Evolutionary conservation across 2,329 filamentous ascomycete genomes (phyloP), one percentile per base, ranked within the genome.

Genomic region (Gyromitra esculenta): DNA sequence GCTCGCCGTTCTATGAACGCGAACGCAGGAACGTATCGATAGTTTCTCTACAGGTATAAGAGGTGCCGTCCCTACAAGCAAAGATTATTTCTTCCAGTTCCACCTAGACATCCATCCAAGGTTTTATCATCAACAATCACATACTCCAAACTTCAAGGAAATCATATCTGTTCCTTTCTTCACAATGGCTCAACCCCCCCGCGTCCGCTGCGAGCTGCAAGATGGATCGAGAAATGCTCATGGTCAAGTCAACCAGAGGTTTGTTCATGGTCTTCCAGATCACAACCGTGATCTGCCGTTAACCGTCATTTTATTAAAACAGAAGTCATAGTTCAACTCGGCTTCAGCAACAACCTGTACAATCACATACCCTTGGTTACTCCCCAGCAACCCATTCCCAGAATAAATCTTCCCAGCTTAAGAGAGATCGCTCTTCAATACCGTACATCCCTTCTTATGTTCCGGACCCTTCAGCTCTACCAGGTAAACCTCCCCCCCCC

Each of bases 381-480:
- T 31, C 65, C 15, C 50, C 15, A 35, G 1, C 15, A 21, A 6
- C 52, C 15, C 3, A 37, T 31, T 5, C 25, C n/a, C 1, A 52
- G 8, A 18, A 21, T 6, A 39, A 13, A 41, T 5, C 9, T 3
- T 18, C 37, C 9, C 8, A 15, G 35, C 50, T 15, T 9, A 56
- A n/a, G 1, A 9, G 18, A 6, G 39, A 35, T 21, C 5, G 13
- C 7, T 13, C 18, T 7, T 15, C 41, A 35, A 31, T 21, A n/a
- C 56, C 31, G 4, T 45, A 52, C 35, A 66, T 73, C 9, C 70
- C 70, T 21, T 73, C 70, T n/a, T 73, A 73, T 66, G 59, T 73
- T 5, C 50, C 59, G 8, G 70, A 73, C 15, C 31, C 60, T 43
- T 73, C 60, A 41, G 70, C 41, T 50, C n/a, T 0, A 6, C 18